Conservation (phyloP, 179 eudicot genomes). For the Actinidia polygama region DNA sequence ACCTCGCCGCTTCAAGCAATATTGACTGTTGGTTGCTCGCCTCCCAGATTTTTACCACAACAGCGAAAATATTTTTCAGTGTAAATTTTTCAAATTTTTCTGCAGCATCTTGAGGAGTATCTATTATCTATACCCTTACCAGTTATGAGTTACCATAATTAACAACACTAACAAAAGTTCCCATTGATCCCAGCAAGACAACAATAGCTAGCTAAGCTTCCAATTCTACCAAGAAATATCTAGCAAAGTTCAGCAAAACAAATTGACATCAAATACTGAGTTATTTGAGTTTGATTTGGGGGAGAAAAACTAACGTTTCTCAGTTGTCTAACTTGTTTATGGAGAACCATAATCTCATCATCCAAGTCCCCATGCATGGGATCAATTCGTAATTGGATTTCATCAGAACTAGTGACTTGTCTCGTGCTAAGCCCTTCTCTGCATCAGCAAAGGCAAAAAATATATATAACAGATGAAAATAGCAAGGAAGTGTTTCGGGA, state of each 20-base stretch:
- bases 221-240: neutral
- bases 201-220: neutral
- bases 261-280: too few species aligned
- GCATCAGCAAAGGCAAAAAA: constrained; percentile 3
- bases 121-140: neutral
- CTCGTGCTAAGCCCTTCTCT: constrained; percentile 89
- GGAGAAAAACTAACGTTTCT: constrained; percentile 50
- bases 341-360: constrained; percentile 73
- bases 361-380: constrained; percentile 86
- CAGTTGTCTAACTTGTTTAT: constrained; percentile 70
- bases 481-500: neutral
- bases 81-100: neutral
- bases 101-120: neutral
- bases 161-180: too few species aligned
- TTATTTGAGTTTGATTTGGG: too few species aligned
- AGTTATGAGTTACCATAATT: neutral
- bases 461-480: neutral
- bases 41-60: too few species aligned
- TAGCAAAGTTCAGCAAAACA: too few species aligned
- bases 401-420: constrained; percentile 62
- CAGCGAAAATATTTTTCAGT: neutral
- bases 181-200: neutral
- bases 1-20: too few species aligned
- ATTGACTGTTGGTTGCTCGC: too few species aligned
- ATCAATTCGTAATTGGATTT: constrained; percentile 83